Conservation (phyloP, 2,329 filamentous ascomycete species). For the Blastomyces gilchristii region DNA sequence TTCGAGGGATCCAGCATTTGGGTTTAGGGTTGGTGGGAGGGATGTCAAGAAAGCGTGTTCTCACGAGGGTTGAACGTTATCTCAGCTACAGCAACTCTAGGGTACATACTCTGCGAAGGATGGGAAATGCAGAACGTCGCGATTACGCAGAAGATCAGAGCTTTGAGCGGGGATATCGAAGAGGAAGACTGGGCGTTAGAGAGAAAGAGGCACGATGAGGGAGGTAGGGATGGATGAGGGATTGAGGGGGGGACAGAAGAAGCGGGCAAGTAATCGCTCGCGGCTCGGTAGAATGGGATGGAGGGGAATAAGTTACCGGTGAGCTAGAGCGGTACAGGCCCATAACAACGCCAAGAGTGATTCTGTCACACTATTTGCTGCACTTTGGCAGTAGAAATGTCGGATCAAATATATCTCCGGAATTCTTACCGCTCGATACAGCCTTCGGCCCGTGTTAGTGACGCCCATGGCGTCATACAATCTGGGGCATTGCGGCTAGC, state of each 20-base stretch:
- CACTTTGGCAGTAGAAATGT: not conserved
- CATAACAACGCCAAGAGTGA: not conserved
- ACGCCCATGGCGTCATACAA: not conserved
- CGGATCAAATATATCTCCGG: not conserved
- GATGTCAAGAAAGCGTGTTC: not conserved
- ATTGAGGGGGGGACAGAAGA: no score
- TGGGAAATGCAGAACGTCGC: not conserved
- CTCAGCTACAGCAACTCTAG: not conserved
- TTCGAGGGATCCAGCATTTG: not conserved
- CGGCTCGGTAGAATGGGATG: no score
- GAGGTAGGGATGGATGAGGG: not conserved
- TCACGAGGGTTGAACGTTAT: not conserved
- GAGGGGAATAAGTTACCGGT: not conserved
- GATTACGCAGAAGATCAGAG: not conserved
- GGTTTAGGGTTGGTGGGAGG: not conserved
- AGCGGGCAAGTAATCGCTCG: no score
- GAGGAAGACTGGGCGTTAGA: not conserved
- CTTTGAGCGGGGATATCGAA: not conserved
- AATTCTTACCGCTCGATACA: not conserved
- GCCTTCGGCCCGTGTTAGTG: not conserved
- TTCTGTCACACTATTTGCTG: not conserved
- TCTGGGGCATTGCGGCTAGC: not conserved
- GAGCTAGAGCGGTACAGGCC: no score
- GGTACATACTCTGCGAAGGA: slow-evolving; percentile 3
- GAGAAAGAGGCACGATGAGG: not conserved